phyloP scores from a whole-genome alignment of 768 basidiomycete genomes.

The Rhizopogon vesiculosus region DNA sequence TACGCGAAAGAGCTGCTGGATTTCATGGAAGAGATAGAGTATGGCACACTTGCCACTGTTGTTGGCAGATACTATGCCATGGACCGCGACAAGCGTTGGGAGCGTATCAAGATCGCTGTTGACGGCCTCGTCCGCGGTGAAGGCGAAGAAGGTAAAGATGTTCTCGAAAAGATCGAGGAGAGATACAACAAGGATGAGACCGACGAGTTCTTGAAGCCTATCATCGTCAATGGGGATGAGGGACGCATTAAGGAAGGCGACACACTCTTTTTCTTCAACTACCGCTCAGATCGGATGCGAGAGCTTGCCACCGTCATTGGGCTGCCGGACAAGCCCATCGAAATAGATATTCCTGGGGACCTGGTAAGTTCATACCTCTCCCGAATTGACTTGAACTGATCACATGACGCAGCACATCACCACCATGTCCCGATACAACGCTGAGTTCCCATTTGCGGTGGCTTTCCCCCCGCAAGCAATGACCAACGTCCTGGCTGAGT shows the following conservation, averaged over 20 bases:
- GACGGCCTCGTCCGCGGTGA: constrained; percentile 77
- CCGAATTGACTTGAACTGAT: not conserved
- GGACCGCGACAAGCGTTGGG: constrained; percentile 98
- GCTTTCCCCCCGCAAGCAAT: constrained; percentile 94
- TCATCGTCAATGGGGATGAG: constrained; percentile 76
- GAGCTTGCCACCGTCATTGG: constrained; percentile 85
- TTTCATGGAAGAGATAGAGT: constrained; percentile 71
- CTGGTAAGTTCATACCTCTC: constrained; percentile 45
- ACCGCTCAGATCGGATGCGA: constrained; percentile 94
- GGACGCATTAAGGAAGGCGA: constrained; percentile 84
- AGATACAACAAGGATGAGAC: constrained; percentile 84
- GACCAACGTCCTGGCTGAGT: constrained; percentile 94
- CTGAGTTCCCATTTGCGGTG: constrained; percentile 82
- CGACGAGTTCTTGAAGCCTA: constrained; percentile 95
- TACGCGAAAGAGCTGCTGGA: constrained; percentile 76
- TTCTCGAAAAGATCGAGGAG: constrained; percentile 62
- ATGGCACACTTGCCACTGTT: constrained; percentile 80
- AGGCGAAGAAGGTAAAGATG: constrained; percentile 50
- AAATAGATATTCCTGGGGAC: constrained; percentile 74
- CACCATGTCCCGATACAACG: constrained; percentile 92
- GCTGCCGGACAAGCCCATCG: constrained; percentile 76
- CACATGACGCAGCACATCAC: constrained; percentile 59
- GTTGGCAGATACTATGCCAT: constrained; percentile 94
- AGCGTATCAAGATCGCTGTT: constrained; percentile 84
- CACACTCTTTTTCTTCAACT: constrained; percentile 96